These are phyloP conservation scores for Lentinula lateritia DNA, from an alignment of 768 basidiomycete genomes.

Conservation along the genomic window DNA sequence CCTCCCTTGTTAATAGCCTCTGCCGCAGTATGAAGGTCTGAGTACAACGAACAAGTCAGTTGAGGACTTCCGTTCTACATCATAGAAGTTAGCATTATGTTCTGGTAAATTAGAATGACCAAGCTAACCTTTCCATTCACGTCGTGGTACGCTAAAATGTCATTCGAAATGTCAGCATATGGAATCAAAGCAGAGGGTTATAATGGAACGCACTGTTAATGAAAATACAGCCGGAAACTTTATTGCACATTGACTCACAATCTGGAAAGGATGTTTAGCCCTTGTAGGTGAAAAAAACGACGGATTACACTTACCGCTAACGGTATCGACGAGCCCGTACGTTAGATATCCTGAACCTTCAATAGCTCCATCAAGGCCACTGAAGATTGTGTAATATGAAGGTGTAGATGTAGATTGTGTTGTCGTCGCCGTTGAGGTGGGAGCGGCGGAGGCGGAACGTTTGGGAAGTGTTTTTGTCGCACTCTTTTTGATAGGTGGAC, in stretches of 20 bases:
- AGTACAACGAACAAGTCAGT: slow-evolving; percentile 30
- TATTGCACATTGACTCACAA: slow-evolving; percentile 26
- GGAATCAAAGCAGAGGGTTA: background rate
- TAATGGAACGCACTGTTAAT: slow-evolving; percentile 22
- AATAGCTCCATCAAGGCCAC: slow-evolving; percentile 23
- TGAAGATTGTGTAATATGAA: slow-evolving; percentile 12
- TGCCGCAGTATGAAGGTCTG: slow-evolving; percentile 25
- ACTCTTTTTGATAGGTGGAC: no score
- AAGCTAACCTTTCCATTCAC: slow-evolving; percentile 27
- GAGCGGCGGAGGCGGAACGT: no score
- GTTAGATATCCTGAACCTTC: slow-evolving; percentile 28
- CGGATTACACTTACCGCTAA: slow-evolving; percentile 15
- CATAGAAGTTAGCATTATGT: background rate
- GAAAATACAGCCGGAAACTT: slow-evolving; percentile 24
- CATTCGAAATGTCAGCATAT: background rate
- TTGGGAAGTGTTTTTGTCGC: no score
- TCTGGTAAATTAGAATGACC: background rate
- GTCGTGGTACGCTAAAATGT: slow-evolving; percentile 25
- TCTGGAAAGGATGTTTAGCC: slow-evolving; percentile 8
- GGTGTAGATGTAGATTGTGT: background rate
- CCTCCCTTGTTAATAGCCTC: slow-evolving; percentile 36
- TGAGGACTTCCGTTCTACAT: slow-evolving; percentile 26
- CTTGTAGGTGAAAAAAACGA: no score
- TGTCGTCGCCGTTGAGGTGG: no score
- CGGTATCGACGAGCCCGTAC: slow-evolving; percentile 28